Evolutionary conservation across 345 rosid genomes (phyloP).

Genomic region (Linum tenue): DNA sequence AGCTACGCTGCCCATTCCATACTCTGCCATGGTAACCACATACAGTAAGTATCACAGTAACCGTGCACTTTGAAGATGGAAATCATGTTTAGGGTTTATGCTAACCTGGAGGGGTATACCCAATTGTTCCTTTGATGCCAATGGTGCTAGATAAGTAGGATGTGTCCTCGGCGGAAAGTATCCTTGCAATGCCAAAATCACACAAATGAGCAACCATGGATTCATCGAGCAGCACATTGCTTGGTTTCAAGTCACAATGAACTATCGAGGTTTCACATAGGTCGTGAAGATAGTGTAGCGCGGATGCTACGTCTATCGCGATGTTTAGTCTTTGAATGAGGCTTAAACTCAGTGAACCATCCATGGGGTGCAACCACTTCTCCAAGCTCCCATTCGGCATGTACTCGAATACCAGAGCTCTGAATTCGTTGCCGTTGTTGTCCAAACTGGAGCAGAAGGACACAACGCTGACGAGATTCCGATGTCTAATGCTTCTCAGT

Average conservation of each 20-base stretch:
- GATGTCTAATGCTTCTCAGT: background rate
- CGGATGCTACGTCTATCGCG: no score
- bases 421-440: constrained; percentile 5
- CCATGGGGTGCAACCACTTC: constrained; percentile 16
- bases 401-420: constrained; percentile 9
- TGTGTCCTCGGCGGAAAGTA: constrained; percentile 6
- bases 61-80: no score
- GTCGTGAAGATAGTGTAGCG: background rate
- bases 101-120: constrained; percentile 17
- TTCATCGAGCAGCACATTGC: constrained; percentile 14
- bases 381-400: constrained; percentile 10
- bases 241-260: constrained; percentile 12
- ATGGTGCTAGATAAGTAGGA: background rate
- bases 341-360: background rate
- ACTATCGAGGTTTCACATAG: constrained; percentile 7
- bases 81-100: background rate
- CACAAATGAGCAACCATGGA: constrained; percentile 22
- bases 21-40: background rate
- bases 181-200: constrained; percentile 19
- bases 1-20: constrained; percentile 3
- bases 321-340: constrained; percentile 13
- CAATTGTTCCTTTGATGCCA: background rate
- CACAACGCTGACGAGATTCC: background rate
- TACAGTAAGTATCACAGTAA: background rate
- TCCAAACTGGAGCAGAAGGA: background rate